phyloP scores from a whole-genome alignment of 179 eudicot genomes.

The Sideroxylon spinosum region DNA sequence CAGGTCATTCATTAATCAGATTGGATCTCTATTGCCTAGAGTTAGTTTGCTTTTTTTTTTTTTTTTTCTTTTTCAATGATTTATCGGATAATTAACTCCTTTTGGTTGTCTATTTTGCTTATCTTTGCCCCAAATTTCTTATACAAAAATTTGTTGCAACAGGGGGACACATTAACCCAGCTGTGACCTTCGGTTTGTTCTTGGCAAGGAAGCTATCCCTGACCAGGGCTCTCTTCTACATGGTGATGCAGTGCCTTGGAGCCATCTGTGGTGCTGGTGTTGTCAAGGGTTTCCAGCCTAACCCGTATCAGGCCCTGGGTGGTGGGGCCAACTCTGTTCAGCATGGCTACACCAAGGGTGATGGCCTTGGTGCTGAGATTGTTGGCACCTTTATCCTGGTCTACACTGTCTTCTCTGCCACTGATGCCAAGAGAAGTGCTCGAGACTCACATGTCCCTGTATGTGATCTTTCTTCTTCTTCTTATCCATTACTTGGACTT shows the following conservation, averaged over 20 bases:
- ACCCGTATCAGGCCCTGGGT: constrained; percentile 14
- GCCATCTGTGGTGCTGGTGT: constrained; percentile 57
- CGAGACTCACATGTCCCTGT: constrained; percentile 54
- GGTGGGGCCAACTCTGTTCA: constrained; percentile 44
- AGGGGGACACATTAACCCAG: constrained; percentile 54
- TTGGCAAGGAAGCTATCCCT: constrained; percentile 46
- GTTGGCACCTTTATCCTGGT: constrained; percentile 47
- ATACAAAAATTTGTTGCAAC: constrained; percentile 4
- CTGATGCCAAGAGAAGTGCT: constrained; percentile 54
- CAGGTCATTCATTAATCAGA: no score
- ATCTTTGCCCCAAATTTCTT: background rate
- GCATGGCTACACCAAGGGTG: constrained; percentile 49
- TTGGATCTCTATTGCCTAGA: background rate
- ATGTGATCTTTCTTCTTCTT: constrained; percentile 15
- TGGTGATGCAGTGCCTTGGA: constrained; percentile 48
- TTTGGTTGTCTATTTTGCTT: background rate
- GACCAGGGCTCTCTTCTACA: constrained; percentile 46
- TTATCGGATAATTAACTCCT: background rate
- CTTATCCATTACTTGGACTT: background rate
- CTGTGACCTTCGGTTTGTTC: constrained; percentile 46
- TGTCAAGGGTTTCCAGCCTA: constrained; percentile 40
- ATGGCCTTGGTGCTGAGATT: constrained; percentile 52
- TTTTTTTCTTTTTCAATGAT: background rate
- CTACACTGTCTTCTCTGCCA: constrained; percentile 51
- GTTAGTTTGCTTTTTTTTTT: background rate